Conservation (phyloP, 169 alveolate species). For the Babesia sp. region DNA sequence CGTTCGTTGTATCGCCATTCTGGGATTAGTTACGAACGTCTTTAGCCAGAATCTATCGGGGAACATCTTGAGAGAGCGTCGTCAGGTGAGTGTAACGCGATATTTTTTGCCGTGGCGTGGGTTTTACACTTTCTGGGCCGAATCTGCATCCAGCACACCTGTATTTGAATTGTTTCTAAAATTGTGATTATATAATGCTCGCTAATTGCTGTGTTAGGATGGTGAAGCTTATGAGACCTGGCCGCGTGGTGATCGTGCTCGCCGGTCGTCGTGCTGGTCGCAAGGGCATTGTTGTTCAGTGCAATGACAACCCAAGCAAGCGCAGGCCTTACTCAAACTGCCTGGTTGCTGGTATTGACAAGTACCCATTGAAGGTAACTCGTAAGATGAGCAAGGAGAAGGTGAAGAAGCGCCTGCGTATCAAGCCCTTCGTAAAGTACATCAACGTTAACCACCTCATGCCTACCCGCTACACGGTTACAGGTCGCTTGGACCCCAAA, state of each 20-base stretch:
- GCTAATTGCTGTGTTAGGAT: conserved; percentile 30
- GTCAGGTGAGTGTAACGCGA: conserved; percentile 25
- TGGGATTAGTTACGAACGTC: background rate
- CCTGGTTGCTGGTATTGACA: conserved; percentile 95
- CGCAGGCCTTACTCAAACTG: conserved; percentile 93
- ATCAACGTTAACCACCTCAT: conserved; percentile 96
- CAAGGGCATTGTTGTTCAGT: conserved; percentile 95
- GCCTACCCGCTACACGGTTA: conserved; percentile 92
- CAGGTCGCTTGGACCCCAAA: conserved; percentile 66
- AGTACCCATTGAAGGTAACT: conserved; percentile 92
- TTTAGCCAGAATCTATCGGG: conserved; percentile 1
- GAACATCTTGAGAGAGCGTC: background rate
- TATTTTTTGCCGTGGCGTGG: background rate
- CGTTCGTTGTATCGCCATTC: background rate
- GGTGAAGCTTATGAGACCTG: conserved; percentile 90
- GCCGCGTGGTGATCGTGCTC: conserved; percentile 95
- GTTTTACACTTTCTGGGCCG: background rate
- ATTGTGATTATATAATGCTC: background rate
- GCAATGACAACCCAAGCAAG: conserved; percentile 93
- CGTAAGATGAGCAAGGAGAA: conserved; percentile 91
- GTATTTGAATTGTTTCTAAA: background rate
- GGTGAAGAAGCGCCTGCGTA: conserved; percentile 89
- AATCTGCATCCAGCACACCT: background rate
- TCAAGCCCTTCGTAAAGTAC: conserved; percentile 94
- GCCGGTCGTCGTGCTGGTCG: conserved; percentile 99